Evolutionary conservation across 2,329 filamentous ascomycete species (phyloP).

Genomic region (Epichloe scottii): DNA sequence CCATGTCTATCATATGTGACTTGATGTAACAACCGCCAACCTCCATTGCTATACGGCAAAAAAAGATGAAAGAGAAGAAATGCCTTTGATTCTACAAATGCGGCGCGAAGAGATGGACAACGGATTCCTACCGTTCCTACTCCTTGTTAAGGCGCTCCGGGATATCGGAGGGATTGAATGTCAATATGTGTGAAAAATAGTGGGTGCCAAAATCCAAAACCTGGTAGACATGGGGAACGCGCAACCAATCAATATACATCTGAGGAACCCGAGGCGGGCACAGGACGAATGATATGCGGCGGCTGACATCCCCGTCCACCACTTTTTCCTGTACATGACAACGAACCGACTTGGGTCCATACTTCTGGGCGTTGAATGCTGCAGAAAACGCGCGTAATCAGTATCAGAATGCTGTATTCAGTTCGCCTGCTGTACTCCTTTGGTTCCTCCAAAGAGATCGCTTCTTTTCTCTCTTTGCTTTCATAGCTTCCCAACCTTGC

Average conservation of each 20-base stretch:
- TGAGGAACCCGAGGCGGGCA: too few species aligned
- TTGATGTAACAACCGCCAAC: background rate
- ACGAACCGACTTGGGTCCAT: too few species aligned
- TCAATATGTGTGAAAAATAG: background rate
- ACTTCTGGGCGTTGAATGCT: too few species aligned
- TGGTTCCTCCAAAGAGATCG: conserved; percentile 52
- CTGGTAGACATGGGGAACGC: background rate
- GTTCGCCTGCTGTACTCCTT: conserved; percentile 37
- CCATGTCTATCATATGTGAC: conserved; percentile 5
- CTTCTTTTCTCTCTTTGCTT: conserved; percentile 56
- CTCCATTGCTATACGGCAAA: background rate
- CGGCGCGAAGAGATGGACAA: background rate
- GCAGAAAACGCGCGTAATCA: background rate
- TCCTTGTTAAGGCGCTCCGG: background rate
- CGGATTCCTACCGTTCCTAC: background rate
- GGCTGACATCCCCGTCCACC: too few species aligned
- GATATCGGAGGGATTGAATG: background rate
- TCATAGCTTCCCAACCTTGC: conserved; percentile 58
- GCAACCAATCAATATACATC: too few species aligned
- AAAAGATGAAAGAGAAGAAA: background rate
- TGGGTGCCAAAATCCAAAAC: background rate
- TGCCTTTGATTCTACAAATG: background rate
- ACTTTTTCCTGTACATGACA: too few species aligned
- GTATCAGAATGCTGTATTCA: conserved; percentile 33
- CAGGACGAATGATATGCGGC: too few species aligned